Conservation (phyloP, 495 filamentous ascomycete species). For the Aspergillus sclerotioniger region DNA sequence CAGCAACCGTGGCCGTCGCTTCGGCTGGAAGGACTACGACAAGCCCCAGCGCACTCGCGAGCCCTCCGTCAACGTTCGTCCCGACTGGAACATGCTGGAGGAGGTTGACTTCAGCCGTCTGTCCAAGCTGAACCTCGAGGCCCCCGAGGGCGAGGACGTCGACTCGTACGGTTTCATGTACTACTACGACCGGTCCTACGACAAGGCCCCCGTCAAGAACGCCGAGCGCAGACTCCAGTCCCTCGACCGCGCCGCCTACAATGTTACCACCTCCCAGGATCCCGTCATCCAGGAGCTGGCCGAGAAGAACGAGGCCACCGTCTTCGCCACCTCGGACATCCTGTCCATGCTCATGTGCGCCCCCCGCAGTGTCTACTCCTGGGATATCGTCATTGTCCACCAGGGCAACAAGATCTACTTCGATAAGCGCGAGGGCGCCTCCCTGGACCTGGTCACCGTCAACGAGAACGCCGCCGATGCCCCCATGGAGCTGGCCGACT, state of each 20-base stretch:
- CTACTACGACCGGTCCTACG: constrained; percentile 94
- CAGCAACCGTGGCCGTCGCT: constrained; percentile 69
- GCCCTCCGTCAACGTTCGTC: constrained; percentile 87
- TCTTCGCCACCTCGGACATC: constrained; percentile 95
- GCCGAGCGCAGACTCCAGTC: constrained; percentile 81
- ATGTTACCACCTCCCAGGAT: constrained; percentile 93
- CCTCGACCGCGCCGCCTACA: constrained; percentile 92
- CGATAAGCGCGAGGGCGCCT: constrained; percentile 92
- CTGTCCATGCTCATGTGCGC: constrained; percentile 99
- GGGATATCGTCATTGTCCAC: constrained; percentile 90
- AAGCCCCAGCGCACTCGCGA: constrained; percentile 96
- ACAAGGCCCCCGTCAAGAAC: constrained; percentile 85
- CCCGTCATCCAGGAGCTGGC: constrained; percentile 95
- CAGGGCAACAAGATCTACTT: constrained; percentile 96
- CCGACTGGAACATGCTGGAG: constrained; percentile 93
- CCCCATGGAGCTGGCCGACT: constrained; percentile 83
- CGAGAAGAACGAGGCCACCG: constrained; percentile 93
- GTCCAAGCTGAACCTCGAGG: constrained; percentile 90
- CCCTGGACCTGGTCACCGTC: constrained; percentile 94
- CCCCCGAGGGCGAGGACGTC: constrained; percentile 90
- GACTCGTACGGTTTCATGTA: constrained; percentile 95
- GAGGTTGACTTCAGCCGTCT: constrained; percentile 98
- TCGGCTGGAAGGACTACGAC: constrained; percentile 98
- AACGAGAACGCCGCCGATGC: constrained; percentile 99
- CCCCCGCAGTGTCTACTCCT: constrained; percentile 90